Conservation (phyloP, 805 yeast genomes). For the Metschnikowia lachancei region DNA sequence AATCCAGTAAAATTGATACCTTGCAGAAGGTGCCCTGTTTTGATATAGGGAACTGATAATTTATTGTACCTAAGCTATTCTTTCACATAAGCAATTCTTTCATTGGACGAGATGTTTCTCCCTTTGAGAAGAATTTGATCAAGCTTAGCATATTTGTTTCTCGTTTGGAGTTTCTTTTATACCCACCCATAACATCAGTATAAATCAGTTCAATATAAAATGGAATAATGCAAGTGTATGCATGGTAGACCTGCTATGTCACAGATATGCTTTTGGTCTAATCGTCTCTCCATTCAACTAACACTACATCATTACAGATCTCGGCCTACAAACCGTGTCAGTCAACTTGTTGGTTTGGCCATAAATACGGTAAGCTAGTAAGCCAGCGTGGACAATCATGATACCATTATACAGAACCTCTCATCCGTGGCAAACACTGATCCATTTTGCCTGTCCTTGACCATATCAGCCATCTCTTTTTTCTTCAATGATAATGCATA, state of each 20-base stretch:
- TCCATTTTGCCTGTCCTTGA: slow-evolving; percentile 76
- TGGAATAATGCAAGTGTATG: not conserved
- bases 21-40: too few species aligned
- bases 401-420: slow-evolving; percentile 96
- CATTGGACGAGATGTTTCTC: too few species aligned
- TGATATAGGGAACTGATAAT: too few species aligned
- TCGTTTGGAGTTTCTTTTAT: too few species aligned
- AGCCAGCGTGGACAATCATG: slow-evolving; percentile 98
- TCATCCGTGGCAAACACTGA: slow-evolving; percentile 94
- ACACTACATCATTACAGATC: slow-evolving; percentile 92
- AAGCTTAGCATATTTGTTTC: too few species aligned
- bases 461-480: slow-evolving; percentile 97
- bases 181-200: not conserved
- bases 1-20: too few species aligned
- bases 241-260: not conserved
- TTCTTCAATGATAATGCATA: too few species aligned
- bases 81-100: too few species aligned
- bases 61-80: too few species aligned
- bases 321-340: slow-evolving; percentile 85
- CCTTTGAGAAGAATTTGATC: too few species aligned
- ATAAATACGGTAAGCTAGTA: slow-evolving; percentile 77
- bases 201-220: not conserved
- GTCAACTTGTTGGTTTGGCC: slow-evolving; percentile 61
- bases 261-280: slow-evolving; percentile 14
- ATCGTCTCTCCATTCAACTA: slow-evolving; percentile 82